Base-by-base conservation (phyloP, 495 filamentous ascomycete genomes). In the Penicillium paradoxum region DNA sequence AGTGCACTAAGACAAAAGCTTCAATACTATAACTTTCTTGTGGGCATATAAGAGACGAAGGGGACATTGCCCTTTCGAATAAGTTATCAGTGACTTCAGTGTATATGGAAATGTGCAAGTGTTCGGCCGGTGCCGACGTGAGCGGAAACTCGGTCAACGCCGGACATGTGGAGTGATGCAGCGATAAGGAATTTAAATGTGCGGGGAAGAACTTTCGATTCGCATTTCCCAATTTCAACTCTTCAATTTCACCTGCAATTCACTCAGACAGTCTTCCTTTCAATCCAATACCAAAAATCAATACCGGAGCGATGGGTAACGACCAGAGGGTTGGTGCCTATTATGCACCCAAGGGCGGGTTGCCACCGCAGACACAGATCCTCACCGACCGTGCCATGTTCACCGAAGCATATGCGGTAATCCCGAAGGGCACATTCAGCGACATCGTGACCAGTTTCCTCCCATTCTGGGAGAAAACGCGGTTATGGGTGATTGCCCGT, bases 351-450 rank as follows among this genome's bases (percentile, higher is more conserved):
- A 61, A 46, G 9, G 61, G 61, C 17, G 61, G 61, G n/a, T 29
- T 64, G 52, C 61, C 61, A 6, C 58, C 61, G 0, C 61, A 64
- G 32, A 54, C 55, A 7, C 58, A 64, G 50, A 43, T 64, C 19
- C 53, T 64, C 30, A 64, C 61, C 49, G 61, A 64, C 52, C 61
- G 61, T 34, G 61, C 61, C 43, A 64, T 64, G 61, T 64, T 64
- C 46, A 64, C 61, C 39, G 61, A 64, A 44, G 55, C 61, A 25
- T 64, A 64, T 24, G 40, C 61, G 1, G 58, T 64, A 24, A 64
- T 64, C 18, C 58, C 61, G 9, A 62, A 62, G 29, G 61, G 61
- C 38, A 51, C 46, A 15, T 62, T 64, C 46, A 56, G 58, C 46
- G 61, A 64, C 43, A 64, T 64, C 11, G 61, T 64, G 21, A 62